phyloP scores from a whole-genome alignment of 257 asterid genomes.

The Phtheirospermum japonicum region DNA sequence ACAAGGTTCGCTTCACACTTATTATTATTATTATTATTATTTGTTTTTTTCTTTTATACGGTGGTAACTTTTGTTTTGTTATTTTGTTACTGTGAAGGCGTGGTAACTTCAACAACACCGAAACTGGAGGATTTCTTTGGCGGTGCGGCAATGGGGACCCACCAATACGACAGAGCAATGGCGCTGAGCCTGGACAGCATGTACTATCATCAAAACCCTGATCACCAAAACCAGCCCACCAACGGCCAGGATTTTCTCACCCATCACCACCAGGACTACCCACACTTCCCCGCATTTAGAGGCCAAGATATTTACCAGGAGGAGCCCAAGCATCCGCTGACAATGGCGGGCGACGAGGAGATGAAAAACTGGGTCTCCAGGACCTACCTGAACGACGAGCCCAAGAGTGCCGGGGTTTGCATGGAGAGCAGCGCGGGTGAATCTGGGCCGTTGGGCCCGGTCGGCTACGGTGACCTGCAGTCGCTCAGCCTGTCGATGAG shows the following conservation, averaged over 20 bases:
- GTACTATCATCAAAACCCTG: constrained; percentile 46
- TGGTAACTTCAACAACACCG: constrained; percentile 47
- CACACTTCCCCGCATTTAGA: constrained; percentile 42
- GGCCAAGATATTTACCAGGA: constrained; percentile 43
- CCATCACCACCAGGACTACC: no score
- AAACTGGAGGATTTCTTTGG: constrained; percentile 89
- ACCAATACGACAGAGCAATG: constrained; percentile 59
- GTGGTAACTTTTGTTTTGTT: constrained; percentile 19
- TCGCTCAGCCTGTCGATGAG: constrained; percentile 83
- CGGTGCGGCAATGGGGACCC: constrained; percentile 65
- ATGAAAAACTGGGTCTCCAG: constrained; percentile 62
- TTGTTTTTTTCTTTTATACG: constrained; percentile 3
- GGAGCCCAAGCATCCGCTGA: neutral
- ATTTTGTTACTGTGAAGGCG: constrained; percentile 40
- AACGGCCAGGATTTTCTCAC: constrained; percentile 47
- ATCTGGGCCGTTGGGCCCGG: constrained; percentile 38
- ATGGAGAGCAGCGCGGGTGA: constrained; percentile 39
- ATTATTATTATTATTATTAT: neutral
- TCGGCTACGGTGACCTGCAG: constrained; percentile 74
- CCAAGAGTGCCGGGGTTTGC: constrained; percentile 28
- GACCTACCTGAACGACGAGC: constrained; percentile 36
- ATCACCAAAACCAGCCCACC: constrained; percentile 24
- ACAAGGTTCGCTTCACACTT: constrained; percentile 45
- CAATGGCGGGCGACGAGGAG: constrained; percentile 27
- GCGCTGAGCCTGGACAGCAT: constrained; percentile 77